Conservation (phyloP, 2,329 filamentous ascomycete genomes). For the Colletotrichum tabaci region DNA sequence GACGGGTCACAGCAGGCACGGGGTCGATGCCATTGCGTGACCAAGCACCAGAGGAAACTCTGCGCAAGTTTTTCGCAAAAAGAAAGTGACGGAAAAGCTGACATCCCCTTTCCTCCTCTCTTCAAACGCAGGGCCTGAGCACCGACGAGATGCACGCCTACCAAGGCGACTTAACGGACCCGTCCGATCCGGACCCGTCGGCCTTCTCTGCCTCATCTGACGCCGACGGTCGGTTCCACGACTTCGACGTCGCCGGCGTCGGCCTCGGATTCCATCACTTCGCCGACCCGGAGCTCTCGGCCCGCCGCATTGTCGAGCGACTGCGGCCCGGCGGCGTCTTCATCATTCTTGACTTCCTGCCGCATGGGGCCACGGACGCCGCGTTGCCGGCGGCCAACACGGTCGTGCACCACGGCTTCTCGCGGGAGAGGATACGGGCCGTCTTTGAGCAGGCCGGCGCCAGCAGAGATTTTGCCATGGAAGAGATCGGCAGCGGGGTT, state of each 20-base stretch:
- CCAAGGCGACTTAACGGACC: slow-evolving; percentile 70
- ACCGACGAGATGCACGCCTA: slow-evolving; percentile 69
- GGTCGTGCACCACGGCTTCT: slow-evolving; percentile 78
- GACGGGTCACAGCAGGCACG: slow-evolving; percentile 10
- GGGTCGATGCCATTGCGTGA: slow-evolving; percentile 13
- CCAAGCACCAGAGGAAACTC: slow-evolving; percentile 2
- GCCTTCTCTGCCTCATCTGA: slow-evolving; percentile 69
- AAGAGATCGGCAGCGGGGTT: slow-evolving; percentile 66
- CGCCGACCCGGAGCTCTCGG: slow-evolving; percentile 72
- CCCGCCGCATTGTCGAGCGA: slow-evolving; percentile 71
- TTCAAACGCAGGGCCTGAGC: slow-evolving; percentile 59
- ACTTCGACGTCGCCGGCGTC: slow-evolving; percentile 78
- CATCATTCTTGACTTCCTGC: slow-evolving; percentile 77
- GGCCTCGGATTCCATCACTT: slow-evolving; percentile 79
- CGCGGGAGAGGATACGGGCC: slow-evolving; percentile 67
- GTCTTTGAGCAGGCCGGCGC: slow-evolving; percentile 77
- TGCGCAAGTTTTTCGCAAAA: slow-evolving; percentile 1
- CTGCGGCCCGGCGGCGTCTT: slow-evolving; percentile 77
- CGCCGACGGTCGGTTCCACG: slow-evolving; percentile 72
- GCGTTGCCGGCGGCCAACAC: slow-evolving; percentile 57
- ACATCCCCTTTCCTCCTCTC: slow-evolving; percentile 1
- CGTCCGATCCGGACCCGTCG: slow-evolving; percentile 62
- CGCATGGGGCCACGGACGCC: slow-evolving; percentile 59
- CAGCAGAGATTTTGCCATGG: slow-evolving; percentile 69
- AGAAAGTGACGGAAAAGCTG: neutral